Percentiles rank a stretch among this genome's conserved stretches.
Conservation (phyloP, 2,329 filamentous ascomycete species). For the Westerdykella aurantiaca region DNA sequence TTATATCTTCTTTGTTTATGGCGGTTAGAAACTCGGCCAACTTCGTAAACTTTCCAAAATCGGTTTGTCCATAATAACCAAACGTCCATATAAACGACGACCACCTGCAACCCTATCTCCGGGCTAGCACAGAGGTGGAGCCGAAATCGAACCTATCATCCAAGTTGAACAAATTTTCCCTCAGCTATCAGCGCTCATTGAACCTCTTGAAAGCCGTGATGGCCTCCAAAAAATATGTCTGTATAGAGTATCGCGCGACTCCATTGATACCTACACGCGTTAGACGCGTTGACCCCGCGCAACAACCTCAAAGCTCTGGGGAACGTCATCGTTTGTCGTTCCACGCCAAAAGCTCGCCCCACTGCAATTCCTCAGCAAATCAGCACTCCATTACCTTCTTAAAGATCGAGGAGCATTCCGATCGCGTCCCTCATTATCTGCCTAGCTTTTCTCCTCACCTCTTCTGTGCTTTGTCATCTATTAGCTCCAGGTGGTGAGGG, state of each 20-base stretch:
- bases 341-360: background rate
- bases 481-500: too few relatives aligned
- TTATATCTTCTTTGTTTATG: too few relatives aligned
- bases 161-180: too few relatives aligned
- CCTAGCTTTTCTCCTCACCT: background rate
- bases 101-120: too few relatives aligned
- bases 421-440: background rate
- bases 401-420: background rate
- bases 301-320: background rate
- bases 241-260: background rate
- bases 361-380: background rate
- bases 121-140: too few relatives aligned
- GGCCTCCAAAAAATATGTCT: background rate
- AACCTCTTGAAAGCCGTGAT: background rate
- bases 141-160: too few relatives aligned
- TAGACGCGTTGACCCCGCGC: background rate
- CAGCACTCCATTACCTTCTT: background rate
- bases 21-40: too few relatives aligned
- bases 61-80: too few relatives aligned
- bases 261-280: background rate
- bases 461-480: background rate
- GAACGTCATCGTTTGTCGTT: background rate
- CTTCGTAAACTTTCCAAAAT: too few relatives aligned
- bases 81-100: too few relatives aligned
- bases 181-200: too few relatives aligned